phyloP scores from a whole-genome alignment of 164 flowering plant species.

The Umbellularia californica region DNA sequence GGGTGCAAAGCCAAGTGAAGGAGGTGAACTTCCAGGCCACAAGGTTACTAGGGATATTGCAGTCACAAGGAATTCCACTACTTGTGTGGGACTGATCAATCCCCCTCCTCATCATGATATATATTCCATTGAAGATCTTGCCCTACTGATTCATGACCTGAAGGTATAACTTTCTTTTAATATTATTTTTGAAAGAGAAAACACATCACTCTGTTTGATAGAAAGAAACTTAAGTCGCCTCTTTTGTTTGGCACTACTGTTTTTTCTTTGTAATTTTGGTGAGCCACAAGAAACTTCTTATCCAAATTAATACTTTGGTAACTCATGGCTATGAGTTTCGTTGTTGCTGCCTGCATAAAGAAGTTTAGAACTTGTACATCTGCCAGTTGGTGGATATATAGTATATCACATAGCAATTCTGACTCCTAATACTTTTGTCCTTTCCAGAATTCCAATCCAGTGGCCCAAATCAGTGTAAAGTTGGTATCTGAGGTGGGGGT shows the following conservation, averaged over 20 bases:
- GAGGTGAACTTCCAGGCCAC: constrained; percentile 99
- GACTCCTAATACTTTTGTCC: not conserved
- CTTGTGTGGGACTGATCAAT: constrained; percentile 98
- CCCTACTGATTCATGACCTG: constrained; percentile 92
- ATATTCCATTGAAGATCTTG: constrained; percentile 98
- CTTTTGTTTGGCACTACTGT: not conserved
- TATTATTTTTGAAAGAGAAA: too few relatives aligned
- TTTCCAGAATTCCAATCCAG: constrained; percentile 79
- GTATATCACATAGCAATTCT: not conserved
- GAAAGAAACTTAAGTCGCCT: not conserved
- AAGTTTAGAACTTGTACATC: not conserved
- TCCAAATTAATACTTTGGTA: not conserved
- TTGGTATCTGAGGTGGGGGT: constrained; percentile 98
- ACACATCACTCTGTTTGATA: too few relatives aligned
- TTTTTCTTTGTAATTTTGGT: too few relatives aligned
- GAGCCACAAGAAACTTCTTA: too few relatives aligned
- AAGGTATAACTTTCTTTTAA: constrained; percentile 47
- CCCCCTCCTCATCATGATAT: constrained; percentile 99
- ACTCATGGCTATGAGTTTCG: too few relatives aligned
- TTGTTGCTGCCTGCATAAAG: too few relatives aligned
- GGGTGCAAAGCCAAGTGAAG: constrained; percentile 99
- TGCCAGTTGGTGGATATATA: not conserved
- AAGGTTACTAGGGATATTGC: constrained; percentile 99
- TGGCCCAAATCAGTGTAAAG: constrained; percentile 91
- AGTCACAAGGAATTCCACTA: constrained; percentile 89